Base-by-base conservation (phyloP, 1,284 basidiomycete genomes). In the Papiliotrema fonsecae region DNA sequence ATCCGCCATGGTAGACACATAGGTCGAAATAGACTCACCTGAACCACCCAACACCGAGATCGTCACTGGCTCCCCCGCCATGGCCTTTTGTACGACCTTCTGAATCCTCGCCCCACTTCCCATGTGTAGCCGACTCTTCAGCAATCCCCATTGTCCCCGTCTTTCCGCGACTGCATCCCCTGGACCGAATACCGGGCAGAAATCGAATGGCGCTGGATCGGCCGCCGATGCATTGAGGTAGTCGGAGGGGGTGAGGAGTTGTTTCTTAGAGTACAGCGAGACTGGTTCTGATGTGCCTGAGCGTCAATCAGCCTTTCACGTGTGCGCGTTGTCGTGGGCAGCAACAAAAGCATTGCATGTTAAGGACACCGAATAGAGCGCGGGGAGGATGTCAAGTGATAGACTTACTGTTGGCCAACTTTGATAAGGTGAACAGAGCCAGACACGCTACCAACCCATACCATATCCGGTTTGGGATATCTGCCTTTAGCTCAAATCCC, bases 11-110 rank as follows among this genome's bases (percentile, higher is more conserved):
- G n/a, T n/a, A n/a, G n/a, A n/a, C n/a, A n/a, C n/a, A n/a, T n/a
- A n/a, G n/a, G n/a, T n/a, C n/a, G n/a, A n/a, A n/a, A n/a, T n/a
- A n/a, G 18, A 78, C 86, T 66, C 63, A 89, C 88, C 79, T 56
- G 88, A 91, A 49, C 92, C 89, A 42, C 92, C 92, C 25, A 97
- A 69, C 31, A 97, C 81, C 61, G 87, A 89, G 59, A 97, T 88
- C 10, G 91, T 94, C 22, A 96, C 81, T 4, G 91, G 89, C 55
- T 84, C 78, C 7, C 91, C 93, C 3, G 83, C 77, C 65, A 97
- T 77, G 0, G 90, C 92, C 67, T 86, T 85, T 65, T 85, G 84
- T 39, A 97, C 76, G 24, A 96, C 82, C 38, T 84, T 79, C 70
- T 91, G 87, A 4, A 96, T 76, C 37, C 92, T 78, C 26, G 85